Conservation (phyloP, 257 asterid species). For the Orobanche coerulescens region DNA sequence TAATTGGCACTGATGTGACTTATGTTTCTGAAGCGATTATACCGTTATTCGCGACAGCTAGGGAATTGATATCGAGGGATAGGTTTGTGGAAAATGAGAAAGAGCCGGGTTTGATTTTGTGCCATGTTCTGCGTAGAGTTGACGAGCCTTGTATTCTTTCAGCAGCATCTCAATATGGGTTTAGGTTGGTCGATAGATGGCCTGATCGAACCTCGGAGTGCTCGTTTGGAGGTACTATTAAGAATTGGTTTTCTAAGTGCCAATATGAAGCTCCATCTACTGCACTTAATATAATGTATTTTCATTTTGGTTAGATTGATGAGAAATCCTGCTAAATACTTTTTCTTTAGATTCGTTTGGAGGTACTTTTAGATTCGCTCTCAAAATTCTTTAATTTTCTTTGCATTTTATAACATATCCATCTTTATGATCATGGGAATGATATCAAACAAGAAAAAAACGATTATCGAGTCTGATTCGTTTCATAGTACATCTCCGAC, state of each 20-base stretch:
- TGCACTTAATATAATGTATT: conserved; percentile 69
- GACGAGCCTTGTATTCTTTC: conserved; percentile 66
- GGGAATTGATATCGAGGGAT: conserved; percentile 40
- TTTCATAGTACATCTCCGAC: no score
- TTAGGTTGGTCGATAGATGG: conserved; percentile 58
- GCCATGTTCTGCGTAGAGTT: conserved; percentile 80
- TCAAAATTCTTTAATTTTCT: background rate
- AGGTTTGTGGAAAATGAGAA: conserved; percentile 3
- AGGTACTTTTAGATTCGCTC: no score
- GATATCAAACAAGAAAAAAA: no score
- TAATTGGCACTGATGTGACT: conserved; percentile 83
- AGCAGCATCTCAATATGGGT: conserved; percentile 57
- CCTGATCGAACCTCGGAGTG: conserved; percentile 25
- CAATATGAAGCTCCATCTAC: conserved; percentile 35
- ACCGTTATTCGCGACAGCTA: conserved; percentile 74
- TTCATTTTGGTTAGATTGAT: conserved; percentile 29
- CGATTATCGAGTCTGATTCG: no score
- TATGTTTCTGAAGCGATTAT: conserved; percentile 51
- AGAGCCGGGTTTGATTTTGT: conserved; percentile 51
- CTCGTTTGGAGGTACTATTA: conserved; percentile 29
- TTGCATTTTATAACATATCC: background rate
- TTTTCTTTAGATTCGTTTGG: no score
- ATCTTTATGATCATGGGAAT: no score
- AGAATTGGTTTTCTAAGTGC: conserved; percentile 42
- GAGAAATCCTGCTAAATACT: no score